Conservation (phyloP, 2,329 filamentous ascomycete genomes). For the Stylonectria norvegica region DNA sequence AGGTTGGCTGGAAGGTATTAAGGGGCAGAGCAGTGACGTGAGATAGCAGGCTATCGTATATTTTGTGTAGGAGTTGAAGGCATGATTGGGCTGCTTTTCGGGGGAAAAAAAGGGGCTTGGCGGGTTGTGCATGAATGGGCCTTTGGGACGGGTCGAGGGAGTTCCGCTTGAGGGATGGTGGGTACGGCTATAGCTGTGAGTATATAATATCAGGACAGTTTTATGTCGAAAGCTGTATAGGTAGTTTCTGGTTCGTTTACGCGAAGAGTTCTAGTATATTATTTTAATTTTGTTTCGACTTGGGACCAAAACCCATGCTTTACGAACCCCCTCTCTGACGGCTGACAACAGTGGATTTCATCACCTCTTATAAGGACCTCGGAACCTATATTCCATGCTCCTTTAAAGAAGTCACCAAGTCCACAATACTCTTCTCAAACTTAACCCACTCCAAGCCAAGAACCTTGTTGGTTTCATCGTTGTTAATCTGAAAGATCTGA, state of each 20-base stretch:
- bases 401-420: slow-evolving; percentile 63
- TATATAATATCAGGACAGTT: too few relatives aligned
- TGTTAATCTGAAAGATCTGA: slow-evolving; percentile 54
- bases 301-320: too few relatives aligned
- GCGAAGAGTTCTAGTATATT: too few relatives aligned
- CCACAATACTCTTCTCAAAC: slow-evolving; percentile 59
- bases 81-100: background rate
- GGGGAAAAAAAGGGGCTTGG: background rate
- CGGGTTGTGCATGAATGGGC: too few relatives aligned
- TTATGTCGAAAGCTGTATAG: too few relatives aligned
- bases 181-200: too few relatives aligned
- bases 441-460: slow-evolving; percentile 61
- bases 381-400: slow-evolving; percentile 28
- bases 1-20: slow-evolving; percentile 28
- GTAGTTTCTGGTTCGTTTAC: too few relatives aligned
- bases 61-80: slow-evolving; percentile 1
- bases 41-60: background rate
- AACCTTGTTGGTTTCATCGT: slow-evolving; percentile 54
- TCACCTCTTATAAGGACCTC: background rate
- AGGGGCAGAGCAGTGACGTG: background rate
- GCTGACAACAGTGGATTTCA: too few relatives aligned
- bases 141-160: too few relatives aligned
- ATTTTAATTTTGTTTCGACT: too few relatives aligned
- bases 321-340: too few relatives aligned
- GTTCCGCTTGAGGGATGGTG: too few relatives aligned